Conservation (phyloP, 1,139 yeast species). For the Magnusiomyces fungicola region DNA sequence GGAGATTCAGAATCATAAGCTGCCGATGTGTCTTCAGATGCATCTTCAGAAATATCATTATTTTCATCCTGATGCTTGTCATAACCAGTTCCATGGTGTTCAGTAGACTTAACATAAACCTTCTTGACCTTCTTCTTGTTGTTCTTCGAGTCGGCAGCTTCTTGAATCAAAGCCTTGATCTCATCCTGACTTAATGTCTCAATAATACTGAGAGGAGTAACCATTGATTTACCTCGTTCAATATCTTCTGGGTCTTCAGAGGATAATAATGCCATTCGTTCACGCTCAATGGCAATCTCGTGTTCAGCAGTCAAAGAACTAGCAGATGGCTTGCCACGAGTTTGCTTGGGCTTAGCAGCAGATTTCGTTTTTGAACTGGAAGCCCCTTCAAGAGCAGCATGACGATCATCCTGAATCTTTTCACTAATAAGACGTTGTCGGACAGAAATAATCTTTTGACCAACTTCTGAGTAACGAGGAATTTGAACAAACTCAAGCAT, state of each 20-base stretch:
- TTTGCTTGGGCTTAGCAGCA: slow-evolving; percentile 13
- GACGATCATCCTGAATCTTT: slow-evolving; percentile 19
- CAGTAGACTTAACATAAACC: slow-evolving; percentile 25
- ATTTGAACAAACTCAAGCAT: slow-evolving; percentile 52
- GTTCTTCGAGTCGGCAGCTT: slow-evolving; percentile 10
- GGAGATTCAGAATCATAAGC: slow-evolving; percentile 15
- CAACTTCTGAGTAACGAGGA: slow-evolving; percentile 48
- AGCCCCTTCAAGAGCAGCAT: slow-evolving; percentile 3
- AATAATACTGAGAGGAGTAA: slow-evolving; percentile 67
- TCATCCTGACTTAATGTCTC: slow-evolving; percentile 31
- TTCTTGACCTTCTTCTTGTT: slow-evolving; percentile 12
- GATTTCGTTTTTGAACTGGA: not conserved
- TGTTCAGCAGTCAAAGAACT: slow-evolving; percentile 50
- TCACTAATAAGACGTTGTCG: slow-evolving; percentile 40
- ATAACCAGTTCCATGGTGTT: slow-evolving; percentile 32
- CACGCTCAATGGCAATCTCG: slow-evolving; percentile 64
- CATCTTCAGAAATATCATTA: slow-evolving; percentile 8
- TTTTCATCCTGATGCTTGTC: slow-evolving; percentile 22
- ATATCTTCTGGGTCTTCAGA: slow-evolving; percentile 46
- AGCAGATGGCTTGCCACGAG: slow-evolving; percentile 37
- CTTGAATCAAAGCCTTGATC: slow-evolving; percentile 20
- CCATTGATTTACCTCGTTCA: slow-evolving; percentile 49
- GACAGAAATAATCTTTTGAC: slow-evolving; percentile 42
- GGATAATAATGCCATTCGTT: slow-evolving; percentile 45
- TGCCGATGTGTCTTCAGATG: not conserved